Evolutionary conservation across 2,329 filamentous ascomycete species (phyloP).

Genomic region (Colletotrichum sansevieriae): DNA sequence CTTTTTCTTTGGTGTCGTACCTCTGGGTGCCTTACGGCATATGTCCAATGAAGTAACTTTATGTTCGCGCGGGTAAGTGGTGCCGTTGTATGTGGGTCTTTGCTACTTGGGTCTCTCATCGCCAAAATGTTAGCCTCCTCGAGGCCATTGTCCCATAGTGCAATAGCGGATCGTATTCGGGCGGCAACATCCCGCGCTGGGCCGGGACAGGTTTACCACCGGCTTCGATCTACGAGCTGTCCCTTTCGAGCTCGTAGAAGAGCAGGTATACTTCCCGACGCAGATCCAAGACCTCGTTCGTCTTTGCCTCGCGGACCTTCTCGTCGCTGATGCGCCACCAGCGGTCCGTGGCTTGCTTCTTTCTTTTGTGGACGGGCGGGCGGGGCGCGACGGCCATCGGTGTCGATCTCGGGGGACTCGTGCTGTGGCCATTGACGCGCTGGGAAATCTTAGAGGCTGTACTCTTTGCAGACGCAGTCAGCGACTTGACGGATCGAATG

Average conservation of each 20-base stretch:
- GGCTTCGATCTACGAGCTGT: slow-evolving; percentile 45
- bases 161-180: slow-evolving; percentile 26
- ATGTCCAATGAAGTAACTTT: slow-evolving; percentile 7
- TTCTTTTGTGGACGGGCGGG: slow-evolving; percentile 56
- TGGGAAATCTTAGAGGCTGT: slow-evolving; percentile 64
- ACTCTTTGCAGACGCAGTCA: slow-evolving; percentile 68
- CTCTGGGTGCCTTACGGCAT: neutral
- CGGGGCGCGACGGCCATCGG: slow-evolving; percentile 43
- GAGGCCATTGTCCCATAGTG: slow-evolving; percentile 26
- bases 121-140: slow-evolving; percentile 29
- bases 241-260: slow-evolving; percentile 89
- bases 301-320: slow-evolving; percentile 95
- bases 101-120: neutral
- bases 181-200: slow-evolving; percentile 27
- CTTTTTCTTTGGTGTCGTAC: slow-evolving; percentile 18
- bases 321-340: slow-evolving; percentile 99
- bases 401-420: slow-evolving; percentile 43
- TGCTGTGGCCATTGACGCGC: slow-evolving; percentile 47
- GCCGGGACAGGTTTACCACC: slow-evolving; percentile 24
- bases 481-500: slow-evolving; percentile 68
- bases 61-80: slow-evolving; percentile 18
- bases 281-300: slow-evolving; percentile 90
- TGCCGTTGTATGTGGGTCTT: neutral
- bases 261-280: slow-evolving; percentile 95
- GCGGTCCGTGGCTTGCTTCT: slow-evolving; percentile 72